phyloP scores from a whole-genome alignment of 2,329 filamentous ascomycete species.

The Penicillium sumatraense region DNA sequence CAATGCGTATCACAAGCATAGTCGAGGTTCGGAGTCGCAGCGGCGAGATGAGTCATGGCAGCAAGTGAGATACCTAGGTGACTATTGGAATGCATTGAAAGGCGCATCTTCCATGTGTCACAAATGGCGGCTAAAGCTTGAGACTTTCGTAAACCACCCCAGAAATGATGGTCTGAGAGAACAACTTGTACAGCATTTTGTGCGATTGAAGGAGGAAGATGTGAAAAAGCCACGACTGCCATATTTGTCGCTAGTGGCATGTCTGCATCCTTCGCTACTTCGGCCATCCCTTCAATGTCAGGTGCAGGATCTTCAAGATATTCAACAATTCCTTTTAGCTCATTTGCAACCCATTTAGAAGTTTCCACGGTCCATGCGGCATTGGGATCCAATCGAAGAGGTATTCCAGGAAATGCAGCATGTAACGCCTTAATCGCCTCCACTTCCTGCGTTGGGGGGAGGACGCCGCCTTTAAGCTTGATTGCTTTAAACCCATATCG shows the following conservation, averaged over 20 bases:
- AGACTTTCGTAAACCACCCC: conserved; percentile 49
- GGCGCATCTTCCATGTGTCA: conserved; percentile 29
- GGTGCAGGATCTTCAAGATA: conserved; percentile 46
- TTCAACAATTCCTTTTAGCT: conserved; percentile 33
- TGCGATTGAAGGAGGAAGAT: conserved; percentile 44
- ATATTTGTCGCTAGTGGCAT: conserved; percentile 53
- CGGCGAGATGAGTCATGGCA: conserved; percentile 50
- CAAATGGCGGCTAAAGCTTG: conserved; percentile 42
- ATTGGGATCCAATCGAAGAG: conserved; percentile 33
- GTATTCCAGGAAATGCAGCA: conserved; percentile 42
- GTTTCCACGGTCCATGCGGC: conserved; percentile 9
- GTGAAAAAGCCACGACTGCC: conserved; percentile 49
- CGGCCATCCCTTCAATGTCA: conserved; percentile 50
- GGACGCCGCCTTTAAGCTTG: conserved; percentile 51
- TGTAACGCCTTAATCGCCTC: conserved; percentile 46
- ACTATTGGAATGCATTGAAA: conserved; percentile 53
- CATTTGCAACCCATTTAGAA: conserved; percentile 4
- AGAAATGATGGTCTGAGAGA: conserved; percentile 51
- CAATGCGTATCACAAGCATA: conserved; percentile 53
- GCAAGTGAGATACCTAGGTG: conserved; percentile 50
- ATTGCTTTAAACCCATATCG: conserved; percentile 52
- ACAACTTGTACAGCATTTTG: conserved; percentile 49
- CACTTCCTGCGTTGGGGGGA: conserved; percentile 46
- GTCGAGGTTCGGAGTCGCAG: conserved; percentile 48
- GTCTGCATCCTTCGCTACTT: conserved; percentile 44